Base-by-base conservation (phyloP, 225 moss, liverwort and hornwort species). In the Sphagnum tenellum region DNA sequence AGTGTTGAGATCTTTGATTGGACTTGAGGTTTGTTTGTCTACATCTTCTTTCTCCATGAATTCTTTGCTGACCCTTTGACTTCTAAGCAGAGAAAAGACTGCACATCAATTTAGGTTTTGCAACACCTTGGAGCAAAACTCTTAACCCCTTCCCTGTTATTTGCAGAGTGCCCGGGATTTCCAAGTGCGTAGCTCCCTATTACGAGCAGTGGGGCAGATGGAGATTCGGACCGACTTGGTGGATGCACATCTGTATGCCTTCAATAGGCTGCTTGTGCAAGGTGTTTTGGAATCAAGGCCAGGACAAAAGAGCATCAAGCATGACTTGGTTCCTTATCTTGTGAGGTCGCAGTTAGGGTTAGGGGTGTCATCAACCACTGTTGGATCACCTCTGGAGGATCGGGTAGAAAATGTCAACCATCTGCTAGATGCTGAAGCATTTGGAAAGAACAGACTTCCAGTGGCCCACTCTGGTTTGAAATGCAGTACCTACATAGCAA, bases 231-330 rank as follows among this genome's bases (percentile, higher is more conserved):
- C 89, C 49, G 96, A 92, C 63, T 80, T 92, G 53, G 86, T 96
- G 67, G 96, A 96, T 67, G 92, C 92, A 51, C 96, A 96, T 73
- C 74, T 96, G 12, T 96, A 96, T 48, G 96, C 92, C 49, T 96
- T 96, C 77, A 90, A 96, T 69, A 81, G 92, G 64, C 59, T 78
- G 44, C 58, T 87, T 54, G 89, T 96, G 67, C 88, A 85, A 76
- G 96, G 87, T 70, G 92, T 92, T 49, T 73, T 96, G 72, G 89
- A 90, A 67, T 79, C 85, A 9, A 88, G 88, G 60, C 89, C 90
- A 46, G 88, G 84, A 59, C 92, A 92, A 6, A 96, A 90, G 76
- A 89, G 83, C 75, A 88, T 96, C 61, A 96, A 96, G 80, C 68
- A 82, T 59, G 96, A 96, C 68, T 71, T 96, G 75, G 89, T 92